Evolutionary conservation across 2,329 filamentous ascomycete genomes (phyloP), one percentile per base, ranked within the genome.

Genomic region (Didymellaceae sp.): DNA sequence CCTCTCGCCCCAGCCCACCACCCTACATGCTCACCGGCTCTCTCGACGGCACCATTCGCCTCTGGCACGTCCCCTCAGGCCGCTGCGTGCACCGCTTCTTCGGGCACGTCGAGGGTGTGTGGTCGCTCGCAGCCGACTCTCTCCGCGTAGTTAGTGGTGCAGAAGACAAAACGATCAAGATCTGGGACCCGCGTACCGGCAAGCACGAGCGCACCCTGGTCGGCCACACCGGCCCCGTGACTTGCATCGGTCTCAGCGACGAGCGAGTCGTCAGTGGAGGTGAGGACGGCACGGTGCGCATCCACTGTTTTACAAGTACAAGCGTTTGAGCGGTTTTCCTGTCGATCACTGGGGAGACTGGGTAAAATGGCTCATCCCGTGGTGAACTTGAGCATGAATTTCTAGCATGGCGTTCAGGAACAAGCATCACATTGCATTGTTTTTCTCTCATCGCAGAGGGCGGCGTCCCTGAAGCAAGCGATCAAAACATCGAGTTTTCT

Each of bases 71-170:
- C 1, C 83, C 83, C 5, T 88, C 88, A 0, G 91, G 90, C 28
- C 85, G 85, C 57, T 96, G 90, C 65, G 81, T 97, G 25, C 89
- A 91, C 55, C 96, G 91, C 24, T 96, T 97, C 79, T 99, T 97
- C 70, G 94, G 94, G 0, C 94, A 99, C 66, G 84, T 99, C 17
- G 94, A 99, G 73, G 94, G 94, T 24, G 88, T 99, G 16, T 99
- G 94, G 94, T 89, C 90, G 5, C 80, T 99, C 2, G 90, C 89
- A 0, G 93, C 90, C 3, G 93, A 97, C 74, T 92, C 89, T 1
- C 78, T 97, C 16, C 86, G 94, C 9, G 85, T 96, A 13, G 91
- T 97, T 11, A 91, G 88, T 14, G 93, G 92, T 0, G 89, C 90
- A 9, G 91, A 97, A 72, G 94, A 99, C 74, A 87, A 90, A 32